phyloP scores from a whole-genome alignment of 768 basidiomycete species.

The Boletus sp. region DNA sequence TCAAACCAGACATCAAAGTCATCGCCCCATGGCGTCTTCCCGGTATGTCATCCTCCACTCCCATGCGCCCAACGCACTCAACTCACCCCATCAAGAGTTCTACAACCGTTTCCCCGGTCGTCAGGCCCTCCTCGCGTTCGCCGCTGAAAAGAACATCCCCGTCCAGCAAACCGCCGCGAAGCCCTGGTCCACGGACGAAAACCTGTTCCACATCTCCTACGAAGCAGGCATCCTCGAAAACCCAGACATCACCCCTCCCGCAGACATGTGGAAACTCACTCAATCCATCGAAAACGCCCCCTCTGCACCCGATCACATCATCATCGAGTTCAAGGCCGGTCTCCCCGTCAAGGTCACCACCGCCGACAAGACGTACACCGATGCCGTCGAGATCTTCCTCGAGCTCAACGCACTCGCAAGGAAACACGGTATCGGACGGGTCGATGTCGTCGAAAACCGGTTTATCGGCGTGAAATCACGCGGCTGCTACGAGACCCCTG shows the following conservation, averaged over 20 bases:
- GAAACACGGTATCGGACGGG: constrained; percentile 93
- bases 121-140: constrained; percentile 87
- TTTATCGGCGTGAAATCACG: constrained; percentile 99
- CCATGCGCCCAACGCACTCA: not conserved
- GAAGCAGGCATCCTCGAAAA: constrained; percentile 99
- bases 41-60: constrained; percentile 42
- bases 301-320: constrained; percentile 67
- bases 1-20: constrained; percentile 98
- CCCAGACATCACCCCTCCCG: constrained; percentile 89
- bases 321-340: constrained; percentile 83
- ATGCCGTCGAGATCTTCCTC: constrained; percentile 91
- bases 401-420: constrained; percentile 87
- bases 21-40: constrained; percentile 98
- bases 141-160: constrained; percentile 83
- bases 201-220: constrained; percentile 99
- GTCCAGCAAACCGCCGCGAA: constrained; percentile 94
- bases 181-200: constrained; percentile 99
- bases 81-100: constrained; percentile 57
- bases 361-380: constrained; percentile 70
- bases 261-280: constrained; percentile 99
- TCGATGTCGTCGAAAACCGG: constrained; percentile 99
- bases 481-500: constrained; percentile 99
- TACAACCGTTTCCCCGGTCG: constrained; percentile 97
- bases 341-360: constrained; percentile 79
- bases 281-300: constrained; percentile 81